Conservation (phyloP, 2,329 filamentous ascomycete genomes). For the Botryosphaeria dothidea region DNA sequence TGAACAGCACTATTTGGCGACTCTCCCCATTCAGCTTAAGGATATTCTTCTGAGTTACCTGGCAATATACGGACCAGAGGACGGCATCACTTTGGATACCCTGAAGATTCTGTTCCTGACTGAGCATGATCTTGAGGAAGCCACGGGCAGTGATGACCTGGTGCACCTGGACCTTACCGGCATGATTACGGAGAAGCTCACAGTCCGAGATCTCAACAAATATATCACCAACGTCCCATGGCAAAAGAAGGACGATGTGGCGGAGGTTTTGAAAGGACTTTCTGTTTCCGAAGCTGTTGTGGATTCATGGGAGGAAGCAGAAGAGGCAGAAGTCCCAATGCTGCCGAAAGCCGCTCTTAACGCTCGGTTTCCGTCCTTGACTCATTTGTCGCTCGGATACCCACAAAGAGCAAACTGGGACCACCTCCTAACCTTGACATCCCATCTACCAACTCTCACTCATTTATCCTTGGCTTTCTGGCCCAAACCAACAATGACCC, state of each 20-base stretch:
- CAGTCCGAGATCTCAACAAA: slow-evolving; percentile 51
- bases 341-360: slow-evolving; percentile 13
- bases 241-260: slow-evolving; percentile 9
- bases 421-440: slow-evolving; percentile 54
- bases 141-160: slow-evolving; percentile 46
- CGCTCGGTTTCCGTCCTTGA: slow-evolving; percentile 54
- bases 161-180: slow-evolving; percentile 55
- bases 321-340: slow-evolving; percentile 14
- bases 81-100: slow-evolving; percentile 42
- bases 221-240: slow-evolving; percentile 33
- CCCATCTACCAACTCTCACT: slow-evolving; percentile 57
- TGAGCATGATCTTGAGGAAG: slow-evolving; percentile 33
- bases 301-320: slow-evolving; percentile 50
- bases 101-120: slow-evolving; percentile 53
- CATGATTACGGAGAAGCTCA: slow-evolving; percentile 51
- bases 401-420: slow-evolving; percentile 55
- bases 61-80: slow-evolving; percentile 48
- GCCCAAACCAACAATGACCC: slow-evolving; percentile 60
- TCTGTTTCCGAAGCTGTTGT: slow-evolving; percentile 26
- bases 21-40: slow-evolving; percentile 54
- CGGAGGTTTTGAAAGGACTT: slow-evolving; percentile 24
- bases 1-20: slow-evolving; percentile 55
- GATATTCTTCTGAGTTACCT: slow-evolving; percentile 59
- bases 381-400: slow-evolving; percentile 59
- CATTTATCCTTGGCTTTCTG: slow-evolving; percentile 65